Percentiles rank a stretch among this genome's conserved stretches.
These are phyloP conservation scores for Jatropha podagrica DNA, from an alignment of 441 rosid species.

Conservation along the genomic window DNA sequence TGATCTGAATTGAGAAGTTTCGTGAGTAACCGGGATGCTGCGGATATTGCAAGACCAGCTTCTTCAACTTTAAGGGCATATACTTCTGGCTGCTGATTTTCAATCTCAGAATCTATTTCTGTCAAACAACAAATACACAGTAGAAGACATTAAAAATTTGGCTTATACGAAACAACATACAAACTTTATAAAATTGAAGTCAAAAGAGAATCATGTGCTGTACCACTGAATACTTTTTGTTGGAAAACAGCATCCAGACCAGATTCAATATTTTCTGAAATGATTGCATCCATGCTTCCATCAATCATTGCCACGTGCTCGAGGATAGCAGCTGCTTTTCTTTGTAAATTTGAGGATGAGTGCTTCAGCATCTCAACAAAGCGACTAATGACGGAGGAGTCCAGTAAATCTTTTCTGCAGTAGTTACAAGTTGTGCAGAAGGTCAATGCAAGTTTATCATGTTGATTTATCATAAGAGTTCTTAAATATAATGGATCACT, in stretches of 20 bases:
- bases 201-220: conserved; percentile 8
- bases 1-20: conserved; percentile 66
- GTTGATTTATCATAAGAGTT: conserved; percentile 2
- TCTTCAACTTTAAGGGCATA: conserved; percentile 68
- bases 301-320: conserved; percentile 51
- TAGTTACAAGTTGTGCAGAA: conserved; percentile 17
- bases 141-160: not conserved
- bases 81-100: conserved; percentile 52
- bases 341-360: conserved; percentile 54
- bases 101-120: conserved; percentile 51
- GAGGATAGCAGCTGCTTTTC: conserved; percentile 65
- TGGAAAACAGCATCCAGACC: conserved; percentile 58
- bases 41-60: conserved; percentile 61
- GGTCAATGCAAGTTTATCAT: conserved; percentile 20
- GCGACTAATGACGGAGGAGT: conserved; percentile 47
- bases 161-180: not conserved
- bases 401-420: conserved; percentile 50
- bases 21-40: conserved; percentile 67
- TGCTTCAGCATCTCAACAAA: conserved; percentile 59
- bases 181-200: not conserved
- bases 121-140: conserved; percentile 5
- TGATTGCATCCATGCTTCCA: conserved; percentile 44
- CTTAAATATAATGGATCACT: conserved; percentile 1
- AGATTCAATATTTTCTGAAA: conserved; percentile 49
- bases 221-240: conserved; percentile 60